Evolutionary conservation across 805 yeast species (phyloP), one percentile per base, ranked within the genome.

Genomic region (Kuraishia cidri): DNA sequence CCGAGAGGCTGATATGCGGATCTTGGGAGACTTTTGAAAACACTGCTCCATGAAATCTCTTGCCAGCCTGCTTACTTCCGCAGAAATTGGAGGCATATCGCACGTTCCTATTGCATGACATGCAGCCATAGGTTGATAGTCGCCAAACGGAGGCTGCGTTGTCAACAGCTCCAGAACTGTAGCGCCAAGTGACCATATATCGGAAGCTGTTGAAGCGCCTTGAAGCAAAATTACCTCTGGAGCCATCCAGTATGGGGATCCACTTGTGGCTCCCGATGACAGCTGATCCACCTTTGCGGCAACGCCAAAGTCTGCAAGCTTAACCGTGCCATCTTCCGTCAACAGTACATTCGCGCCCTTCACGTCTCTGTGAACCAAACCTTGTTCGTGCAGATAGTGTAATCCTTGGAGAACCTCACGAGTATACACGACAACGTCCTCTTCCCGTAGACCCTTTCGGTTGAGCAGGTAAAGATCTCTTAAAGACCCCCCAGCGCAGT

Each of bases 221-320:
- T 80, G 83, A 44, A 86, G 77, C 26, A 79, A 64, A 4, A 92
- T 82, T 2, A 94, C 77, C 50, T 92, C 98, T 0, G 98, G 98
- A 0, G 98, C 97, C 96, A 92, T 88, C 97, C 97, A 92, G 50
- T 90, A 83, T 1, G 97, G 94, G 0, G 97, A 86, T 2, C 98
- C 98, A 11, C 69, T 72, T 6, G 73, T 75, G 2, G 68, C 64
- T 31, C 47, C 53, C 50, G 21, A 45, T 38, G 30, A 32, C 21
- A 33, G 29, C 19, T 37, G 39, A 17, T 34, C 33, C 2, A 66
- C 66, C 28, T 62, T 63, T 4, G 80, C 69, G 13, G 88, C 84
- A 6, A 82, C 84, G 1, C 92, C 92, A 49, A 81, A 90, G 54
- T 90, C 98, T 2, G 96, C 97, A 31, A 90, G 66, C 46, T 90